Evolutionary conservation across 192 early-diverging fungal species (phyloP).

Genomic region (Umbelopsis vinacea): DNA sequence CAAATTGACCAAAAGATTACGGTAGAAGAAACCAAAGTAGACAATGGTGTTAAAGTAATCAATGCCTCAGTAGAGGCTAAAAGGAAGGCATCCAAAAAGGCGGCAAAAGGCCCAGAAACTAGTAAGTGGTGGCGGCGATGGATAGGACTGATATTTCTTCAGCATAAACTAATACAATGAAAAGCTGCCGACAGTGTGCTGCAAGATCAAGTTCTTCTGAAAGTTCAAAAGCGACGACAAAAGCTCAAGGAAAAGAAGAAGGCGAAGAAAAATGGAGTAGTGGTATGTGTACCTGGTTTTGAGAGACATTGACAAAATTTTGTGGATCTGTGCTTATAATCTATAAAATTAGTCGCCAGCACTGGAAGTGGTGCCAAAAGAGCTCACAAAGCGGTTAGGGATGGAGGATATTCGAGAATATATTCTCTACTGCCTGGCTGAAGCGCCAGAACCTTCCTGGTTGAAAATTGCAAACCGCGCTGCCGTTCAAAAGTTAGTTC

Average conservation of each 20-base stretch:
- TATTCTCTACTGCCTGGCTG: slow-evolving; percentile 47
- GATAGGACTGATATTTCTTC: too few relatives aligned
- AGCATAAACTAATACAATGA: too few relatives aligned
- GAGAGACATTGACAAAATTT: background rate
- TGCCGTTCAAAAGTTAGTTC: slow-evolving; percentile 40
- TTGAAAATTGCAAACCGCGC: slow-evolving; percentile 40
- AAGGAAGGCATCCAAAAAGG: too few relatives aligned
- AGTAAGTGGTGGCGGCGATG: too few relatives aligned
- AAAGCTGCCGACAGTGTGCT: background rate
- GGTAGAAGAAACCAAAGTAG: slow-evolving; percentile 27
- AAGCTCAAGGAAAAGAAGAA: slow-evolving; percentile 24
- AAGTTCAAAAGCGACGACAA: slow-evolving; percentile 1
- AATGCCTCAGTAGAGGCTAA: too few relatives aligned
- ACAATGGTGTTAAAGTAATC: background rate
- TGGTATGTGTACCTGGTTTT: background rate
- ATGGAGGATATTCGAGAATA: slow-evolving; percentile 49
- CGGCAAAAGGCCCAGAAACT: too few relatives aligned
- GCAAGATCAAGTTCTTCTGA: background rate
- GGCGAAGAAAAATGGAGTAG: slow-evolving; percentile 2
- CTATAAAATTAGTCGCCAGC: background rate
- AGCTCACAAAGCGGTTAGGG: background rate
- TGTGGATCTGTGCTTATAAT: background rate
- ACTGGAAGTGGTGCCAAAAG: slow-evolving; percentile 17
- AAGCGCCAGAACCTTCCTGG: slow-evolving; percentile 41
- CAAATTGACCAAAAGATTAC: background rate